phyloP scores from a whole-genome alignment of 768 basidiomycete species.

The Leccinum sublutescens region DNA sequence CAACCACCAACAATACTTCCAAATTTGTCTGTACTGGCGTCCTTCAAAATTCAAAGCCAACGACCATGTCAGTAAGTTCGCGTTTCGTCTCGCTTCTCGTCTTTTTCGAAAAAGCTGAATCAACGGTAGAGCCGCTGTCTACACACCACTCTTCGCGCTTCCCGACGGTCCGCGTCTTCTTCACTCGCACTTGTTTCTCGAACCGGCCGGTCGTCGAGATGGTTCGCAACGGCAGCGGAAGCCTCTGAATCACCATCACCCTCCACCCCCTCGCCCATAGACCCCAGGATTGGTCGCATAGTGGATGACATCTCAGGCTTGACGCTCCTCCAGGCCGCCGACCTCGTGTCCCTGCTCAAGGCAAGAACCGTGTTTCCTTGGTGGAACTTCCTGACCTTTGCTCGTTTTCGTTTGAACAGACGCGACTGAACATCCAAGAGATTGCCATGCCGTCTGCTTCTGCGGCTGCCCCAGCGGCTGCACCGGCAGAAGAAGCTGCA shows the following conservation, averaged over 20 bases:
- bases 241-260: conserved; percentile 38
- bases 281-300: conserved; percentile 74
- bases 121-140: conserved; percentile 23
- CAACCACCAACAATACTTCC: conserved; percentile 24
- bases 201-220: conserved; percentile 43
- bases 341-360: conserved; percentile 90
- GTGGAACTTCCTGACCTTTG: neutral
- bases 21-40: conserved; percentile 16
- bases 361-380: conserved; percentile 38
- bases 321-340: conserved; percentile 91
- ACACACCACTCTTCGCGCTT: conserved; percentile 15
- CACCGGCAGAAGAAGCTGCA: conserved; percentile 58
- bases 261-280: conserved; percentile 37
- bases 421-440: conserved; percentile 94
- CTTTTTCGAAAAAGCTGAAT: neutral
- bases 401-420: conserved; percentile 40
- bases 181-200: conserved; percentile 18
- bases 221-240: conserved; percentile 51
- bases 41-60: conserved; percentile 14
- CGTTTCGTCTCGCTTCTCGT: neutral
- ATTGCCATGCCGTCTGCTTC: conserved; percentile 76
- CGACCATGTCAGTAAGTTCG: conserved; percentile 29
- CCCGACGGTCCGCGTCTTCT: conserved; percentile 14
- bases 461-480: conserved; percentile 54
- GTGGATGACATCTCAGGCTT: conserved; percentile 91